Percentiles rank a stretch among this genome's conserved stretches.
These are phyloP conservation scores for Leishmania arabica DNA, from an alignment of 208 protist species.

Conservation along the genomic window DNA sequence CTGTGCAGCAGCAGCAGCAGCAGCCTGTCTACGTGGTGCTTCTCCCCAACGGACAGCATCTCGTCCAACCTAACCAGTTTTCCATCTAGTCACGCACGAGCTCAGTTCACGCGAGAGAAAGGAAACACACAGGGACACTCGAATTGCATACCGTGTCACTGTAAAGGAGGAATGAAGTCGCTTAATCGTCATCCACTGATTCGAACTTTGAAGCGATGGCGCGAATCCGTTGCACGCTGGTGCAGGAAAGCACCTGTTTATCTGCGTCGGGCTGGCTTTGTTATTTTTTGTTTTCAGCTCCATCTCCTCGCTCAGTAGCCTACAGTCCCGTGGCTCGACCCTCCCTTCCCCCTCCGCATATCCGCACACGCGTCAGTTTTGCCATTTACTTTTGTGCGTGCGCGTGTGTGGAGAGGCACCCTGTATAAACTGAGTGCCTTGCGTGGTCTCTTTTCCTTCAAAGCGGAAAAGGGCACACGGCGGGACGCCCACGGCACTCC, in stretches of 20 bases:
- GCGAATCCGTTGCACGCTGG: not conserved
- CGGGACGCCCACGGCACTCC: not conserved
- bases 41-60: constrained; percentile 35
- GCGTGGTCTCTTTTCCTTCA: not conserved
- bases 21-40: constrained; percentile 42
- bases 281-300: not conserved
- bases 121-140: not conserved
- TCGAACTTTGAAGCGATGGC: not conserved
- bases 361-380: not conserved
- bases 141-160: not conserved
- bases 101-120: not conserved
- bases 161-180: not conserved
- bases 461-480: not conserved
- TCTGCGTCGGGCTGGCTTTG: not conserved
- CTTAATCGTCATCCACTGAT: not conserved
- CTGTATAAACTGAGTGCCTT: not conserved
- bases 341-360: not conserved
- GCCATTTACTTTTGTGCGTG: not conserved
- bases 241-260: not conserved
- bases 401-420: not conserved
- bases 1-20: constrained; percentile 5
- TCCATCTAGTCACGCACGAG: constrained; percentile 3
- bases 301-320: not conserved
- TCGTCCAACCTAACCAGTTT: constrained; percentile 24
- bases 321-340: not conserved